phyloP scores from a whole-genome alignment of 352 stramenopile species.

The Pythium monospermum region DNA sequence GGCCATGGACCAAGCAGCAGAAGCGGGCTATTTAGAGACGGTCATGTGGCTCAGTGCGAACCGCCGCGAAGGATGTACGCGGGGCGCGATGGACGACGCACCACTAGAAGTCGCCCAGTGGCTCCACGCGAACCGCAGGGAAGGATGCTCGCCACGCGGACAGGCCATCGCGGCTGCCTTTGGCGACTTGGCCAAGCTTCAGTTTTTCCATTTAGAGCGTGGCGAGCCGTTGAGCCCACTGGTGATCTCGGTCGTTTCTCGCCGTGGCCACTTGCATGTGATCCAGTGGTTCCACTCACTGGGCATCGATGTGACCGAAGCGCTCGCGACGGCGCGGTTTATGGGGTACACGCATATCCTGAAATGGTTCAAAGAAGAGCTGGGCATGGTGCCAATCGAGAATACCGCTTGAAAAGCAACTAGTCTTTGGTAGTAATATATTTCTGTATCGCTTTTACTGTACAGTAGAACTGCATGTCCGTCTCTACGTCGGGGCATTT shows the following conservation, averaged over 20 bases:
- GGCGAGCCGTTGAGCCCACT: conserved; percentile 16
- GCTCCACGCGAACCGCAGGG: conserved; percentile 20
- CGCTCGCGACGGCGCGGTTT: conserved; percentile 11
- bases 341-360: conserved; percentile 18
- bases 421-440: too few relatives aligned
- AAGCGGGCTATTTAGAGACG: conserved; percentile 21
- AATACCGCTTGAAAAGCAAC: too few relatives aligned
- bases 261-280: conserved; percentile 24
- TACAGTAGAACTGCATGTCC: too few relatives aligned
- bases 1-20: conserved; percentile 25
- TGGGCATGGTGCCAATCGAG: conserved; percentile 2
- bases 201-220: conserved; percentile 24
- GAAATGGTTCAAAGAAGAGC: conserved; percentile 15
- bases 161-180: conserved; percentile 17
- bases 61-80: conserved; percentile 24
- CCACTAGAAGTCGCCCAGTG: conserved; percentile 24
- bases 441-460: too few relatives aligned
- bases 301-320: conserved; percentile 20
- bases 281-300: conserved; percentile 30
- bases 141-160: conserved; percentile 17
- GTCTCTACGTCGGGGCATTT: too few relatives aligned
- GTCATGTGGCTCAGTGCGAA: conserved; percentile 27
- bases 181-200: conserved; percentile 23
- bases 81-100: conserved; percentile 21
- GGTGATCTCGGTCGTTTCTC: conserved; percentile 11